Percentiles rank a stretch among this genome's conserved stretches.
Evolutionary conservation across 2,329 filamentous ascomycete genomes (phyloP).

Genomic region (Leptoxyphium fumago): DNA sequence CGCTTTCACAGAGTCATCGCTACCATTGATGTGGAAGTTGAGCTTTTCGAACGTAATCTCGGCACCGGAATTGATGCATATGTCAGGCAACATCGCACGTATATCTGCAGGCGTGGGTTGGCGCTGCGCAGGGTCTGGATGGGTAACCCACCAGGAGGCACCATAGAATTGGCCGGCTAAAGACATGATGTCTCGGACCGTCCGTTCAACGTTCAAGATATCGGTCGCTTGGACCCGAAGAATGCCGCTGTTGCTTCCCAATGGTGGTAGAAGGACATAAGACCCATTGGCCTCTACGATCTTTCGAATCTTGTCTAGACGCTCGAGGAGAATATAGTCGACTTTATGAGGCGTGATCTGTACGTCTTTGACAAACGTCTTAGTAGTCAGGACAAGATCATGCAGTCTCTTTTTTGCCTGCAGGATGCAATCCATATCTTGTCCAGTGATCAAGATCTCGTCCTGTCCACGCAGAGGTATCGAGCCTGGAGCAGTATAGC

Average conservation of each 20-base stretch:
- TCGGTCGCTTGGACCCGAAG: constrained; percentile 88
- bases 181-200: constrained; percentile 89
- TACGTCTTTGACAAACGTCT: constrained; percentile 73
- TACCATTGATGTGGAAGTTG: constrained; percentile 86
- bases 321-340: constrained; percentile 79
- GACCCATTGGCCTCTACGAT: constrained; percentile 95
- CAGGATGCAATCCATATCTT: constrained; percentile 68
- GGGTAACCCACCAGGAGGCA: constrained; percentile 86
- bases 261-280: constrained; percentile 78
- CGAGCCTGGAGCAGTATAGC: constrained; percentile 73
- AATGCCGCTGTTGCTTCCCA: constrained; percentile 71
- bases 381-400: constrained; percentile 66
- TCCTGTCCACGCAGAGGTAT: constrained; percentile 61
- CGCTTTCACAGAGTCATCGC: constrained; percentile 88
- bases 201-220: constrained; percentile 85
- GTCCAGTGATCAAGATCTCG: constrained; percentile 90
- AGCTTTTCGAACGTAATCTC: constrained; percentile 91
- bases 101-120: constrained; percentile 54
- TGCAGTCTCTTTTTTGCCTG: constrained; percentile 83
- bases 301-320: constrained; percentile 91
- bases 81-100: constrained; percentile 81
- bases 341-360: constrained; percentile 83
- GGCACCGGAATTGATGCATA: constrained; percentile 89
- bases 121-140: constrained; percentile 51
- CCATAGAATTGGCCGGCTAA: constrained; percentile 95